Percentiles rank a stretch among this genome's conserved stretches.
phyloP scores from a whole-genome alignment of 1,139 yeast genomes.

The Pneumocystis murina region DNA sequence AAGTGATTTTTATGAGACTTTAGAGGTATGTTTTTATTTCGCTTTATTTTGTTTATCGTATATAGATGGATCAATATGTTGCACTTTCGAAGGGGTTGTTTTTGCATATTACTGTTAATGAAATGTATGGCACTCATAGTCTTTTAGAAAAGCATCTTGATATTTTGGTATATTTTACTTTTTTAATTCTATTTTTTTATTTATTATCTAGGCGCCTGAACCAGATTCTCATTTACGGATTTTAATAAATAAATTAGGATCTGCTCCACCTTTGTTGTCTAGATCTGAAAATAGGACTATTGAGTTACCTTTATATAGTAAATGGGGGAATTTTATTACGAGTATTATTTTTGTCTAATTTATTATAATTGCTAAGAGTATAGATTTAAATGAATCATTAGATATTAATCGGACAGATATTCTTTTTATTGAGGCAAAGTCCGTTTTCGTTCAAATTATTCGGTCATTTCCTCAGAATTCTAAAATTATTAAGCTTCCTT shows the following conservation, averaged over 20 bases:
- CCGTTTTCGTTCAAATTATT: conserved; percentile 26
- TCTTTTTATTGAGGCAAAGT: conserved; percentile 27
- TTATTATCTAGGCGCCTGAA: conserved; percentile 3
- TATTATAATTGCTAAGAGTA: neutral
- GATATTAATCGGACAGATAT: conserved; percentile 26
- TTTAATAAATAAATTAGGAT: conserved; percentile 24
- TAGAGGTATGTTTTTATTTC: conserved; percentile 18
- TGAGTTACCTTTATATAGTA: conserved; percentile 24
- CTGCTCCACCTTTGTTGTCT: conserved; percentile 24
- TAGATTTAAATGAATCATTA: conserved; percentile 17
- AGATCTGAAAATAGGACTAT: conserved; percentile 23
- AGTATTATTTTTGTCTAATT: conserved; percentile 11
- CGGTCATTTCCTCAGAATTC: conserved; percentile 26
- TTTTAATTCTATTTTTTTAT: neutral
- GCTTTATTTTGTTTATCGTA: neutral
- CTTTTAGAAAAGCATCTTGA: conserved; percentile 24
- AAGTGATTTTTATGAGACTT: conserved; percentile 29
- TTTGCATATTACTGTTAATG: conserved; percentile 26
- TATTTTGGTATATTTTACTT: conserved; percentile 6
- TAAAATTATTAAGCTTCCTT: conserved; percentile 20
- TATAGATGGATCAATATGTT: conserved; percentile 27
- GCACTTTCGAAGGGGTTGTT: conserved; percentile 27
- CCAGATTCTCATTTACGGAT: conserved; percentile 20
- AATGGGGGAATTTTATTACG: conserved; percentile 28
- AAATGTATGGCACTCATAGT: conserved; percentile 27